Conservation (phyloP, 2,329 filamentous ascomycete species). For the Diplodia scrobiculata region DNA sequence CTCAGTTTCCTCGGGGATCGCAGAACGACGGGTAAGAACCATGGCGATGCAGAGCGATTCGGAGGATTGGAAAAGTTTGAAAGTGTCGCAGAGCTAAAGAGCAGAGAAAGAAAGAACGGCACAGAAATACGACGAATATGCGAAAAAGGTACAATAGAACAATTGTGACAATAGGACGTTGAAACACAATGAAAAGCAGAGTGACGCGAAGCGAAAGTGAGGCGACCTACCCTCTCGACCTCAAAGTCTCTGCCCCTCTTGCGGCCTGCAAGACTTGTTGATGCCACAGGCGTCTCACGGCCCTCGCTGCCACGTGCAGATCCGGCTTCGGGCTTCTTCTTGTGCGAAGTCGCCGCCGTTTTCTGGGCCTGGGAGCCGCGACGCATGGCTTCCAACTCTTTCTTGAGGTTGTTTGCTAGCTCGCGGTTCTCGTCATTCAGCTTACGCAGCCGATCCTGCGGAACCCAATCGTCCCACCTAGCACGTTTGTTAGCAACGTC, state of each 20-base stretch:
- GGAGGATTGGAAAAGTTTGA: not conserved
- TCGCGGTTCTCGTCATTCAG: conserved; percentile 94
- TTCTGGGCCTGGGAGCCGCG: conserved; percentile 43
- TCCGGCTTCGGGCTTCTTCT: conserved; percentile 57
- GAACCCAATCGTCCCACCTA: conserved; percentile 98
- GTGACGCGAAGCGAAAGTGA: conserved; percentile 23
- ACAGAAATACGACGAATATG: not conserved
- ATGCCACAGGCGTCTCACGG: conserved; percentile 63
- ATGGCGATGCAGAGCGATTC: not conserved
- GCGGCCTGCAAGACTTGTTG: conserved; percentile 65
- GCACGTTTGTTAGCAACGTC: conserved; percentile 7
- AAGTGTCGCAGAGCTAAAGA: not conserved
- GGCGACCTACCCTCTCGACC: conserved; percentile 68
- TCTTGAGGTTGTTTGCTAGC: conserved; percentile 72
- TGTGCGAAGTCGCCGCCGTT: conserved; percentile 49
- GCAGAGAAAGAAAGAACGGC: not conserved
- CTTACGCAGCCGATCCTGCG: conserved; percentile 89
- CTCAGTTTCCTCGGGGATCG: not conserved
- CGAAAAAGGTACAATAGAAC: not conserved
- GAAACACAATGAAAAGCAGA: not conserved
- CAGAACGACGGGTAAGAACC: not conserved
- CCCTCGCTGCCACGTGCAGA: conserved; percentile 77
- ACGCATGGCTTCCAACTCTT: conserved; percentile 66
- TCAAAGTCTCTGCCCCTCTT: conserved; percentile 79
- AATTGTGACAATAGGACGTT: not conserved